Percentiles rank a stretch among this genome's conserved stretches.
Conservation (phyloP, 2,329 filamentous ascomycete species). For the Epichloe gansuensis region DNA sequence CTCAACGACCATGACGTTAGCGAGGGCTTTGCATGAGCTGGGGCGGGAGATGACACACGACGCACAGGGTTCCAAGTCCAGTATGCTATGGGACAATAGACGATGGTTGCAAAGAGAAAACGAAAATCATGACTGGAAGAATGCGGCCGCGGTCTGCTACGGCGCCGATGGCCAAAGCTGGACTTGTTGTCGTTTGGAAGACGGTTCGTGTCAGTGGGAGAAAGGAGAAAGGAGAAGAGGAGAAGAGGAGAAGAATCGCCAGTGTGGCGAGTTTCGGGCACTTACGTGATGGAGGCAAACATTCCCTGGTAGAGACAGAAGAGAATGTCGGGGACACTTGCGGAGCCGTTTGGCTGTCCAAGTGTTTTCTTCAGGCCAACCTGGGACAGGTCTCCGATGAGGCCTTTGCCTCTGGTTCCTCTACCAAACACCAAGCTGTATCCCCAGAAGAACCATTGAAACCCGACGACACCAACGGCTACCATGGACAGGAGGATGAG, state of each 20-base stretch:
- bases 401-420: constrained; percentile 51
- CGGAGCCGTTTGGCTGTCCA: constrained; percentile 60
- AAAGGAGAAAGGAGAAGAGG: too few relatives aligned
- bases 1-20: neutral
- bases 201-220: neutral
- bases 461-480: constrained; percentile 64
- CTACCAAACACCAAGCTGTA: constrained; percentile 80
- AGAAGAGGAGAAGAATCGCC: neutral
- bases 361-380: constrained; percentile 72
- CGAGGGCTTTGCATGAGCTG: neutral
- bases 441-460: constrained; percentile 96
- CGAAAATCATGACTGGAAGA: constrained; percentile 50
- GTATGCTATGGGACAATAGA: constrained; percentile 63
- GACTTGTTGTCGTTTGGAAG: constrained; percentile 24
- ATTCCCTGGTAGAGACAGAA: constrained; percentile 83
- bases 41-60: neutral
- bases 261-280: constrained; percentile 8
- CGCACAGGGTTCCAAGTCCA: constrained; percentile 58
- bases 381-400: constrained; percentile 69
- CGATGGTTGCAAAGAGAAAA: constrained; percentile 59
- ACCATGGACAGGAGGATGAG: constrained; percentile 79
- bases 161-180: constrained; percentile 46
- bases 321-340: constrained; percentile 65
- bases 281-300: constrained; percentile 81
- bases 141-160: constrained; percentile 50